Evolutionary conservation across 257 asterid species (phyloP).

Genomic region (Solanum microdontum): DNA sequence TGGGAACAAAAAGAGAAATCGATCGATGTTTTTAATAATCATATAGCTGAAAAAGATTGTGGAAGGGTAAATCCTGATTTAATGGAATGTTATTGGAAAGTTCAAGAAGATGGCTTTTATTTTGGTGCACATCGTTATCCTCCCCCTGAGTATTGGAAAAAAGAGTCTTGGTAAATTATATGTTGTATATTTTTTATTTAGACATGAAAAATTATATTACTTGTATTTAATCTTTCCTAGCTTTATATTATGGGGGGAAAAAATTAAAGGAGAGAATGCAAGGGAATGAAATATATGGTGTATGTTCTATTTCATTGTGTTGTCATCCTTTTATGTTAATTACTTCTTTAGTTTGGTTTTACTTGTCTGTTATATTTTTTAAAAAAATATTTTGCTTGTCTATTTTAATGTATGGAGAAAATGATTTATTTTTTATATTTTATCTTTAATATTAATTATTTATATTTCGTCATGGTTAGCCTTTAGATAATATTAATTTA

Average conservation of each 20-base stretch:
- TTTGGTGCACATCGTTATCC: neutral
- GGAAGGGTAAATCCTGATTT: neutral
- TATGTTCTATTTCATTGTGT: neutral
- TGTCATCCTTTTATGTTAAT: neutral
- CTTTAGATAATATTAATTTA: neutral
- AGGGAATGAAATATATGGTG: neutral
- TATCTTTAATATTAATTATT: too few species aligned
- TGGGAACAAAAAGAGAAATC: neutral
- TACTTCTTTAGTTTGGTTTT: neutral
- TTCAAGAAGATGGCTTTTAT: neutral
- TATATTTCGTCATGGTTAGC: too few species aligned
- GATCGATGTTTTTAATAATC: neutral
- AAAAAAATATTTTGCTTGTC: neutral
- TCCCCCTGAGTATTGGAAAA: neutral
- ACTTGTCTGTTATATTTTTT: neutral
- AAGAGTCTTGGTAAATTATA: neutral
- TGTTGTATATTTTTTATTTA: neutral
- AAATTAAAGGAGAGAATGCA: neutral
- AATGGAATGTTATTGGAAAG: neutral
- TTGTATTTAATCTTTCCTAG: neutral
- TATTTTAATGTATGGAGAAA: too few species aligned
- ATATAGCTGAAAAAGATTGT: neutral
- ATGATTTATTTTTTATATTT: too few species aligned
- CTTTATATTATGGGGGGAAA: fast-evolving
- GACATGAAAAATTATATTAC: neutral